Base-by-base conservation (phyloP, 805 yeast genomes). In the Candida morakotiae region DNA sequence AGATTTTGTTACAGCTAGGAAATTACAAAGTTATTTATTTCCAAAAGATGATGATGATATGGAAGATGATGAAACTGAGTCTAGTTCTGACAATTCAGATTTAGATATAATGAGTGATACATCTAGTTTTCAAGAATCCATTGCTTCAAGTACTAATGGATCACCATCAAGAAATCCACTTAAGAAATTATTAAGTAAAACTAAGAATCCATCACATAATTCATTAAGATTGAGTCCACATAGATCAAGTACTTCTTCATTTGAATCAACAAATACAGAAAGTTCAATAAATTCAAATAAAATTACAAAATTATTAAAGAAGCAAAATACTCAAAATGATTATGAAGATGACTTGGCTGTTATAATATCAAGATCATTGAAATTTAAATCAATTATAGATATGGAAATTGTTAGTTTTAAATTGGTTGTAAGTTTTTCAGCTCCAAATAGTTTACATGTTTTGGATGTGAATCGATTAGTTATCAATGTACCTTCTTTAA, bases 391-490 rank as follows among this genome's bases (percentile, higher is more conserved):
- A 4, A 58, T 68, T 19, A 61, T 60, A 2, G 60, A 64, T 35
- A 43, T 67, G 34, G 58, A 58, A 41, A 52, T 71, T 21, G 52
- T 60, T 5, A 48, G 54, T 29, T 48, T 67, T 30, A 55, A 56
- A 16, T 36, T 89, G 11, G 70, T 79, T 36, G 71, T 88, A 18
- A 83, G 95, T 34, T 86, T 86, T 60, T 77, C 79, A 55, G 95
- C 93, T 7, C 78, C 77, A 11, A 86, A 88, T 10, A 68, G 77
- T 20, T 65, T 75, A 48, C 77, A 82, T 46, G 61, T 91, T 39
- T 73, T 86, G 27, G 87, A 89, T 52, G 87, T 91, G 6, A 83
- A 85, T 36, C 77, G 84, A 46, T 79, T 91, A 46, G 71, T 69
- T 5, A 65, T 91, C 38, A 67, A 65, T 8, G 58, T 89, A 35